Conservation (phyloP, 2,329 filamentous ascomycete species). For the Aspergillus pseudoviridinutans region DNA sequence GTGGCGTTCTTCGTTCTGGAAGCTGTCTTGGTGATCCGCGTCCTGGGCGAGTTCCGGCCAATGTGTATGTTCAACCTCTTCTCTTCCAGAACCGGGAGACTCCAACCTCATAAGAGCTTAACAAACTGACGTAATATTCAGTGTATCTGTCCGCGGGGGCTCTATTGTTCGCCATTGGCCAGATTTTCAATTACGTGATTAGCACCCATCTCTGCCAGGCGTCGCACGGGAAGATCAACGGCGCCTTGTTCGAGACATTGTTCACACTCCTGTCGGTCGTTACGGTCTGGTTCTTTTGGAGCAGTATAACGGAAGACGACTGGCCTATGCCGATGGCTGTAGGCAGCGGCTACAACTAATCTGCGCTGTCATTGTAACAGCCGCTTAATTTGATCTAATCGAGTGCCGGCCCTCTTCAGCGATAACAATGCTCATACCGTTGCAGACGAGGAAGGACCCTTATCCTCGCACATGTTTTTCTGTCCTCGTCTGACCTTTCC, state of each 20-base stretch:
- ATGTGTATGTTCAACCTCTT: slow-evolving; percentile 58
- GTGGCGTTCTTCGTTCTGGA: slow-evolving; percentile 83
- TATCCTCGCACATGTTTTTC: neutral
- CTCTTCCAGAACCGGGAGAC: neutral
- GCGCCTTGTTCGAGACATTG: slow-evolving; percentile 84
- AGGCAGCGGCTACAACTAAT: slow-evolving; percentile 27
- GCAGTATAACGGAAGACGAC: slow-evolving; percentile 97
- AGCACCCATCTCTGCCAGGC: slow-evolving; percentile 87
- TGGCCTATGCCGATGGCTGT: slow-evolving; percentile 63
- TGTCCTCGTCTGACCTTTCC: slow-evolving; percentile 2
- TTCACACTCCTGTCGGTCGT: slow-evolving; percentile 85
- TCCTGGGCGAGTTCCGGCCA: slow-evolving; percentile 85
- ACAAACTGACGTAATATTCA: slow-evolving; percentile 22
- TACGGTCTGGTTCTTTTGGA: slow-evolving; percentile 93
- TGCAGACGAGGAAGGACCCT: neutral
- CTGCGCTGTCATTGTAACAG: neutral
- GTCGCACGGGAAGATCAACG: slow-evolving; percentile 81
- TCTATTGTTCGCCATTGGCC: slow-evolving; percentile 82
- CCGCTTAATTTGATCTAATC: neutral
- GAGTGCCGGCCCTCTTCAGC: neutral
- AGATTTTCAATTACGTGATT: slow-evolving; percentile 93
- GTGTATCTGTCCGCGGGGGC: slow-evolving; percentile 72
- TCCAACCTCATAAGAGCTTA: neutral
- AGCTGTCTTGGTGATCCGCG: slow-evolving; percentile 72
- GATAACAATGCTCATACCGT: neutral